Evolutionary conservation across 352 stramenopile genomes (phyloP).

Genomic region (Albugo candida): DNA sequence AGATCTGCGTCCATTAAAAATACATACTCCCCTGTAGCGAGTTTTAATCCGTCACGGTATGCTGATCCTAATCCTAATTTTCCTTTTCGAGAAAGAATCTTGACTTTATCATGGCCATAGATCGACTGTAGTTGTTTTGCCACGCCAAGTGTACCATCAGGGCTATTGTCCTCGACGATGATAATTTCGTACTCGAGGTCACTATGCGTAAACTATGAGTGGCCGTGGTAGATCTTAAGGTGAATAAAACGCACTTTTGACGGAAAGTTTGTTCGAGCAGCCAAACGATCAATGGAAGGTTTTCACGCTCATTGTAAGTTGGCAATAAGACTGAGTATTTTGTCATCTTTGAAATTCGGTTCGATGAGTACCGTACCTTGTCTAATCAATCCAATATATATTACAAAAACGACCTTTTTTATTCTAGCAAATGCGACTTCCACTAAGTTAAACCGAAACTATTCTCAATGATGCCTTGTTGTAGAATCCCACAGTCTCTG

Average conservation of each 20-base stretch:
- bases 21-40: slow-evolving; percentile 83
- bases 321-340: slow-evolving; percentile 94
- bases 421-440: too few species aligned
- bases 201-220: slow-evolving; percentile 15
- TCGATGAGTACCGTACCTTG: too few species aligned
- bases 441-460: too few species aligned
- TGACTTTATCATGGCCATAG: slow-evolving; percentile 81
- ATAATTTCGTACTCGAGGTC: slow-evolving; percentile 90
- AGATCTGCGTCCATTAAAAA: slow-evolving; percentile 98
- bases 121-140: slow-evolving; percentile 80
- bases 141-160: slow-evolving; percentile 91
- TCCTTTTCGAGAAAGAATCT: slow-evolving; percentile 85
- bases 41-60: slow-evolving; percentile 91
- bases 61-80: slow-evolving; percentile 94
- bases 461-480: too few species aligned
- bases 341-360: too few species aligned
- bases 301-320: slow-evolving; percentile 98
- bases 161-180: slow-evolving; percentile 95
- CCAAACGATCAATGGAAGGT: slow-evolving; percentile 95
- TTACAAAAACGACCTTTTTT: too few species aligned
- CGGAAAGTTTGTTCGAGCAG: slow-evolving; percentile 89
- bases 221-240: not conserved
- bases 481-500: too few species aligned
- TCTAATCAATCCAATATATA: too few species aligned
- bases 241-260: slow-evolving; percentile 41